A percentile compares a stretch with the other conserved stretches of the same genome.
Evolutionary conservation across 2,329 filamentous ascomycete genomes (phyloP).

Genomic region (Canariomyces notabilis): DNA sequence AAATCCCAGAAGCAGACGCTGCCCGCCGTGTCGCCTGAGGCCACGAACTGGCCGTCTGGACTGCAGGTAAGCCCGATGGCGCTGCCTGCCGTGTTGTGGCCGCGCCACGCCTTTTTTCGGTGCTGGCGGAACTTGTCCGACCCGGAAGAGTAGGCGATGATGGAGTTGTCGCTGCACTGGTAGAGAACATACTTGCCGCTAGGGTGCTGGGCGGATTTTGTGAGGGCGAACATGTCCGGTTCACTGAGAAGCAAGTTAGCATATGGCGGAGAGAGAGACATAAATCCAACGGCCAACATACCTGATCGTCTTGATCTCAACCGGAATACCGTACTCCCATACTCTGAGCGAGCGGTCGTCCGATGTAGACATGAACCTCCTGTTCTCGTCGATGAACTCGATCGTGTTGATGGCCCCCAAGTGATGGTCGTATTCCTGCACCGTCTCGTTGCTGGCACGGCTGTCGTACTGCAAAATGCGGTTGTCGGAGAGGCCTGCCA

Average conservation of each 20-base stretch:
- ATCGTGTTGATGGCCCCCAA: conserved; percentile 97
- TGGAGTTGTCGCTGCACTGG: conserved; percentile 91
- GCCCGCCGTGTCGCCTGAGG: conserved; percentile 79
- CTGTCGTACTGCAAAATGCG: conserved; percentile 98
- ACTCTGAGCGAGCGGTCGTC: conserved; percentile 94
- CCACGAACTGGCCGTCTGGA: conserved; percentile 88
- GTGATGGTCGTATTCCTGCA: conserved; percentile 98
- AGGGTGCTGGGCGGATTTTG: conserved; percentile 76
- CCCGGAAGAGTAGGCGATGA: conserved; percentile 85
- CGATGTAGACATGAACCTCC: conserved; percentile 94
- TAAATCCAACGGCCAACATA: conserved; percentile 15
- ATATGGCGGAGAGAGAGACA: conserved; percentile 39
- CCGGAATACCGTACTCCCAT: conserved; percentile 98
- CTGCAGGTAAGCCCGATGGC: conserved; percentile 84
- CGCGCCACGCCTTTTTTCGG: conserved; percentile 91
- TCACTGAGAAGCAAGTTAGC: conserved; percentile 58
- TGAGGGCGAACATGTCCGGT: conserved; percentile 96
- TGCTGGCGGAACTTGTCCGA: conserved; percentile 94
- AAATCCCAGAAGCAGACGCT: conserved; percentile 98
- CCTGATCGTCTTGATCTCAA: conserved; percentile 71
- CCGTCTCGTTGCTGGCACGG: conserved; percentile 67
- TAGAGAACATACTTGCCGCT: conserved; percentile 92
- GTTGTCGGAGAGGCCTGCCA: conserved; percentile 97
- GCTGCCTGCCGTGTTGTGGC: conserved; percentile 93
- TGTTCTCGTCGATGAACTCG: conserved; percentile 89